These are phyloP conservation scores for Pholiota conissans DNA, from an alignment of 768 basidiomycete species.

Conservation along the genomic window DNA sequence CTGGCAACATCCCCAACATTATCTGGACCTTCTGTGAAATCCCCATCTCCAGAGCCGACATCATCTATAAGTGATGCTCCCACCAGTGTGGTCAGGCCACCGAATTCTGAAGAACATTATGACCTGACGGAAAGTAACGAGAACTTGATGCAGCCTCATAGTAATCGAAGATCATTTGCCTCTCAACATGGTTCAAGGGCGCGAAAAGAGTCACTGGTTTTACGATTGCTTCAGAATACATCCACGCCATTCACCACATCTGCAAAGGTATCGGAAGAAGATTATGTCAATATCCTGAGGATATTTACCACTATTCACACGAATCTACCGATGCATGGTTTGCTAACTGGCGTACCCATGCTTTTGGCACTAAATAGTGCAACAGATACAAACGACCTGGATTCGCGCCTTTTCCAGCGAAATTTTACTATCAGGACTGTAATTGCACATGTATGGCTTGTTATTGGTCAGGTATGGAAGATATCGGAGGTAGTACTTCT, in stretches of 20 bases:
- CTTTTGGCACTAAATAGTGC: constrained; percentile 69
- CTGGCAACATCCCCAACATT: constrained; percentile 72
- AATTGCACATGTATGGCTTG: constrained; percentile 63
- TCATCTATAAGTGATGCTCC: constrained; percentile 28
- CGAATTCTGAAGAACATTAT: constrained; percentile 13
- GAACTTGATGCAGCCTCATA: constrained; percentile 5
- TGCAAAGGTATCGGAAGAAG: constrained; percentile 63
- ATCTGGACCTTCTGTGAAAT: constrained; percentile 42
- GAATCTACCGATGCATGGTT: constrained; percentile 69
- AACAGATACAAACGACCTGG: constrained; percentile 40
- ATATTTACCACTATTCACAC: constrained; percentile 69
- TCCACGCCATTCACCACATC: constrained; percentile 42
- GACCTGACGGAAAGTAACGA: constrained; percentile 10
- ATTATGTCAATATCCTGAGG: constrained; percentile 71
- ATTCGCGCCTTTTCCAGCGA: constrained; percentile 42
- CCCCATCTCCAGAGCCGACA: constrained; percentile 40
- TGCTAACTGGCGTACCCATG: constrained; percentile 85
- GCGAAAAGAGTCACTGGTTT: constrained; percentile 57
- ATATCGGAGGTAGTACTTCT: constrained; percentile 50
- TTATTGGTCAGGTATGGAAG: constrained; percentile 73
- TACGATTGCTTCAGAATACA: constrained; percentile 50
- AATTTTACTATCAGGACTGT: constrained; percentile 60
- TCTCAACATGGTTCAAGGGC: constrained; percentile 45
- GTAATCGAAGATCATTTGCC: constrained; percentile 38
- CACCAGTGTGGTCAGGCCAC: background rate